Evolutionary conservation across 163 green algal genomes (phyloP), one percentile per base, ranked within the genome.

Genomic region (Chlorella variabilis): DNA sequence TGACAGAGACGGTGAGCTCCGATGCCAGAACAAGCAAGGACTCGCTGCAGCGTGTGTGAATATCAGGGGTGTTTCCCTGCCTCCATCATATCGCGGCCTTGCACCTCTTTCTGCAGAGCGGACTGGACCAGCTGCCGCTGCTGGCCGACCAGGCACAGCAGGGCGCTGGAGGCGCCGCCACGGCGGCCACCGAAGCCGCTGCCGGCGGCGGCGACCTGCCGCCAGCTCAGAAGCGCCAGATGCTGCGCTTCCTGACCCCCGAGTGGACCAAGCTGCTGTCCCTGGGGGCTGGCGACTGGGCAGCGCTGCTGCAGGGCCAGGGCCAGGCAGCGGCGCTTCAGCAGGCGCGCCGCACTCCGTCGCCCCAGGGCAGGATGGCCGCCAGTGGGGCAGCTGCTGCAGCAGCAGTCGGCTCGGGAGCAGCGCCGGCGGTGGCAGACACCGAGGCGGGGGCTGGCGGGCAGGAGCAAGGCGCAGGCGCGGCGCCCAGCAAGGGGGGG

Each of bases 251-350:
- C 21, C 65, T 73, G 18, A 73, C 56, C 20, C n/a, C 38, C 15
- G 58, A 71, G 7, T 80, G 73, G 73, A 31, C 73, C 18, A 56
- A 45, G 38, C 56, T 70, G 73, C 56, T 80, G 38, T 70, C 56
- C 6, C 38, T 71, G 20, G 48, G 38, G 21, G 33, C 73, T 0
- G 36, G 56, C 5, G 73, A 70, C 38, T 80, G 56, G 56, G 48
- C 48, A 3, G 70, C 70, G 2, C 41, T 61, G 33, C 21, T 77
- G 48, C 49, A 66, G 18, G 49, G 17, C 11, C 61, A 39, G 31
- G 23, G n/a, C n/a, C n/a, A n/a, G n/a, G n/a, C n/a, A n/a, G n/a
- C n/a, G n/a, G n/a, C n/a, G n/a, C n/a, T n/a, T n/a, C n/a, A n/a
- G n/a, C n/a, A n/a, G n/a, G n/a, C n/a, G n/a, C n/a, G n/a, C n/a